phyloP scores from a whole-genome alignment of 2,329 filamentous ascomycete genomes.

The Pseudogymnoascus sp. region DNA sequence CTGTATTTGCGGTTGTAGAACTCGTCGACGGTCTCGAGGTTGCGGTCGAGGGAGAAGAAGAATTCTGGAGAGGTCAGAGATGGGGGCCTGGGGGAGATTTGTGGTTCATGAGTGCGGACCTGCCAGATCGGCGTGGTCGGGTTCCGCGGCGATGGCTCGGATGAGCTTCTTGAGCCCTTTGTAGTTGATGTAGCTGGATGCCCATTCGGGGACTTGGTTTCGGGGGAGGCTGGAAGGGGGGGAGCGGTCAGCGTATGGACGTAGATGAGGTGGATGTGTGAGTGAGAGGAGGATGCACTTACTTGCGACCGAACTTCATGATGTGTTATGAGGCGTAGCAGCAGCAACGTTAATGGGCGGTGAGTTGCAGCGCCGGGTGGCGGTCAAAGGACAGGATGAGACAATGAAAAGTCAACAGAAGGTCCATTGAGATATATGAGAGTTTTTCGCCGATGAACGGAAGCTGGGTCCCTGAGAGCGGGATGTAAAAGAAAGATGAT shows the following conservation, averaged over 20 bases:
- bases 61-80: conserved; percentile 62
- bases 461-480: neutral
- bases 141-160: conserved; percentile 63
- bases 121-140: conserved; percentile 71
- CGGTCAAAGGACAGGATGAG: conserved; percentile 5
- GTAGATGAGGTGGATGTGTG: neutral
- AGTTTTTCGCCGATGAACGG: neutral
- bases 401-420: neutral
- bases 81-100: conserved; percentile 21
- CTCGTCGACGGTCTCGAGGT: conserved; percentile 90
- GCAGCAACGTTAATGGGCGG: neutral
- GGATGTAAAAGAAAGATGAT: neutral
- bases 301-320: conserved; percentile 62
- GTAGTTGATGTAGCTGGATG: conserved; percentile 78
- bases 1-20: conserved; percentile 96
- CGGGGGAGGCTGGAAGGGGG: conserved; percentile 55
- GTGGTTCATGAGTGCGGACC: conserved; percentile 51
- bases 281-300: conserved; percentile 25
- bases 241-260: neutral
- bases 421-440: conserved; percentile 8
- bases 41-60: conserved; percentile 93
- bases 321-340: conserved; percentile 16
- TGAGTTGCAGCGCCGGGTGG: neutral
- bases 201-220: conserved; percentile 84
- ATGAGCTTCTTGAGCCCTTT: conserved; percentile 92